A percentile compares a stretch with the other conserved stretches of the same genome.
phyloP scores from a whole-genome alignment of 257 asterid species.

The Petrea volubilis region DNA sequence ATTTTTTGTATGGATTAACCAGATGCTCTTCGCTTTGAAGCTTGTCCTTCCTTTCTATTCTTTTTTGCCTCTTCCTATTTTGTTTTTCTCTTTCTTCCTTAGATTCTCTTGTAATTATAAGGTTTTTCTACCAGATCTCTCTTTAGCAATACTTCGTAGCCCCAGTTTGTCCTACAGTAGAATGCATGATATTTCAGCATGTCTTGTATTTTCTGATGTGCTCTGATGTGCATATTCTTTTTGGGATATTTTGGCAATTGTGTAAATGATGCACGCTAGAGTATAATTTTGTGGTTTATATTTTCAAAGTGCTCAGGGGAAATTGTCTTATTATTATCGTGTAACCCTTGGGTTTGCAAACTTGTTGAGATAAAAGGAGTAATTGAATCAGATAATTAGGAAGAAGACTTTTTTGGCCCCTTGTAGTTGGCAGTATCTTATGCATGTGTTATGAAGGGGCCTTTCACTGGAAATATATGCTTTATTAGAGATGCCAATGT shows the following conservation, averaged over 20 bases:
- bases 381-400: neutral
- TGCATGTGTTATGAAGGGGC: neutral
- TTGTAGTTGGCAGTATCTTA: neutral
- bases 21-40: neutral
- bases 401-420: neutral
- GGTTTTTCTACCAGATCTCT: neutral
- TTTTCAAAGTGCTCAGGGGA: neutral
- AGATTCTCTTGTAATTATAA: neutral
- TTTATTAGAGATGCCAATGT: neutral
- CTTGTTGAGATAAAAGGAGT: too few relatives aligned
- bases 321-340: too few relatives aligned
- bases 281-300: slow-evolving; percentile 4
- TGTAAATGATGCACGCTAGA: neutral
- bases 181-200: neutral
- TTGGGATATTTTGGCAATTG: neutral
- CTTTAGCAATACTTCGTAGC: neutral
- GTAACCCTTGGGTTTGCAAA: too few relatives aligned
- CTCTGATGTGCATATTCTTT: neutral
- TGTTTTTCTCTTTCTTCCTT: neutral
- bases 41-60: neutral
- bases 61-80: neutral
- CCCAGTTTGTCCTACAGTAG: neutral
- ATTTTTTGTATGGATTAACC: neutral
- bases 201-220: neutral
- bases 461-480: neutral